Base-by-base conservation (phyloP, 768 basidiomycete species). In the Mycena alexandri region DNA sequence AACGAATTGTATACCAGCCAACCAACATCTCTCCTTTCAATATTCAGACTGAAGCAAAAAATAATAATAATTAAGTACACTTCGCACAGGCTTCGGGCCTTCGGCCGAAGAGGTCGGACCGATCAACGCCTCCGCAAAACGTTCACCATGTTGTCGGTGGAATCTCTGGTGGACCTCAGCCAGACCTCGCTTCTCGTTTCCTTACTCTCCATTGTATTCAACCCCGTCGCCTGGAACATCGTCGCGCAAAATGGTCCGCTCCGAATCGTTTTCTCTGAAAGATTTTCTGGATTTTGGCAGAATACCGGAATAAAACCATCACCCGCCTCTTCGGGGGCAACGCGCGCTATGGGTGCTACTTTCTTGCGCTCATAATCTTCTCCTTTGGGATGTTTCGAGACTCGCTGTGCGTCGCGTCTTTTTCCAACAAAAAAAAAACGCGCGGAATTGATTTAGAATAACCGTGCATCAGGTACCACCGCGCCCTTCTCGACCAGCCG, bases 171-270 rank as follows among this genome's bases (percentile, higher is more conserved):
- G 3, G 90, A 97, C 80, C 74, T 85, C 33, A 86, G 83, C 34
- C 86, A 94, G 72, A 75, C 80, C 8, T 93, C 93, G 22, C 76
- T 98, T 44, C 85, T 85, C 73, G 58, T 93, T 19, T 88, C 89
- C 0, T 68, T 95, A n/a, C 79, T 86, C 5, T 78, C 91, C 65
- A 93, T 97, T 54, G 75, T 88, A 2, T 98, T 98, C 83, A 98
- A 98, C 74, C 97, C 97, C 0, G 89, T 90, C 1, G 95, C 92
- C 65, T 99, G 97, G 97, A 99, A 99, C 79, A 89, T 95, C 68
- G 89, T 96, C 33, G 97, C 97, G 25, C 90, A 90, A 62, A 95
- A 96, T 81, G 95, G 95, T 95, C 69, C 54, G 88, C 29, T 29
- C 29, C 29, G 29, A 29, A 29, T 29, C 29, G 29, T 29, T 29